Base-by-base conservation (phyloP, 202 grass and related monocot species). In the Sporobolus alterniflorus region DNA sequence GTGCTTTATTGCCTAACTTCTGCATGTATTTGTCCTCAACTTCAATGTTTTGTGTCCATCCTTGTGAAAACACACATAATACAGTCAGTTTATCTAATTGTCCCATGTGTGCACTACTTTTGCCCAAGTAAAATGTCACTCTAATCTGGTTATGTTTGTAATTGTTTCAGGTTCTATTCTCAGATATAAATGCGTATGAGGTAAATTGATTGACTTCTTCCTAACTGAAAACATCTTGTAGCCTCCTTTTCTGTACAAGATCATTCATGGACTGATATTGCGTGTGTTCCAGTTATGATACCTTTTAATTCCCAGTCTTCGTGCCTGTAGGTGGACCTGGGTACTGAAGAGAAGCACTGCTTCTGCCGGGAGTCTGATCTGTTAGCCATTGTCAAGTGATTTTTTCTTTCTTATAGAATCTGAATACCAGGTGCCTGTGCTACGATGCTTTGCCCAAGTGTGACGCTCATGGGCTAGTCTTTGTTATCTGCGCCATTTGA, bases 131-230 rank as follows among this genome's bases (percentile, higher is more conserved):
- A 70, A 21, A 55, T 42, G 33, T 43, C 36, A 55, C 43, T 74
- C 39, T 84, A 52, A 90, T 17, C 62, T 36, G 78, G n/a, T 68
- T 83, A 7, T 67, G 3, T 8, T 49, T 89, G 68, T 43, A 20
- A 67, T 75, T 49, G 20, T 86, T 78, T 34, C 88, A 99, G 96
- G 96, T 99, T 67, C 84, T 99, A 11, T 99, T 99, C 78, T 99
- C 96, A 25, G 93, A 99, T 55, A 91, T 99, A 30, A 99, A 89
- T 69, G 91, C 93, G 7, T 94, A 99, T 24, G 96, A 99, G 93
- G 96, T 99, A 90, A 70, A 67, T 48, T 15, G 16, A 46, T 76
- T 65, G 26, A 22, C 30, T 50, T 29, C 46, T 69, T 3, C 26
- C 44, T 62, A 60, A 46, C 48, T 47, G 39, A 39, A 51, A 9